Evolutionary conservation across 257 asterid species (phyloP), one percentile per base, ranked within the genome.

Genomic region (Sherardia arvensis): DNA sequence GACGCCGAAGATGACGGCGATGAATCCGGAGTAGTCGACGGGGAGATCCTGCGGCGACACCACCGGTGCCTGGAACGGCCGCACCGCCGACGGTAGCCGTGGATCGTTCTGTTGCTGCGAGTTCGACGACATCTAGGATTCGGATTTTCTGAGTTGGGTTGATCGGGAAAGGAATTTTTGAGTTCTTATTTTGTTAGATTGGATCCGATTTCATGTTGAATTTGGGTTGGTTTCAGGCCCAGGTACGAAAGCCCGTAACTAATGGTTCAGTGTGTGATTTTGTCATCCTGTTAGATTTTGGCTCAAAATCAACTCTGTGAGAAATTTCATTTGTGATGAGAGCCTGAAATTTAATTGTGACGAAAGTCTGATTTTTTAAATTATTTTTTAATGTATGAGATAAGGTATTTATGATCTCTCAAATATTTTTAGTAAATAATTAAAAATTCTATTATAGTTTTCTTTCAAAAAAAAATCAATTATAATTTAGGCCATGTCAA

Each of bases 1-100:
- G 59, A 90, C 93, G 61, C 96, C 96, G 69, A 83, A 87, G 14
- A 90, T 30, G 40, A 87, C 96, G 51, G 95, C 96, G 69, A 87
- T 74, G 73, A 87, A 87, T 14, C 96, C 96, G 36, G 96, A 85
- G 75, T 87, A 90, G 66, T 90, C 95, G 34, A 85, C 53, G 25
- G 96, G 96, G 65, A 78, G 86, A 66, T 90, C 96, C 33, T 90
- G 86, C 15, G 86, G 79, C 26, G 87, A 79, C 45, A 85, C 56
- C 9, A 36, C 48, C 20, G 65, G 53, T 15, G 70, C 68, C 68
- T 68, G 68, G 71, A 47, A 73, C 36, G 74, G 74, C 64, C 74
- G 54, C 22, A 59, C 67, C 43, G 78, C 74, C 53, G 74, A 73
- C 20, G 71, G 78, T 32, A 63, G 57, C 59, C 78, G 38, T 57